Evolutionary conservation across 257 asterid species (phyloP), one percentile per base, ranked within the genome.

Genomic region (Echium plantagineum): DNA sequence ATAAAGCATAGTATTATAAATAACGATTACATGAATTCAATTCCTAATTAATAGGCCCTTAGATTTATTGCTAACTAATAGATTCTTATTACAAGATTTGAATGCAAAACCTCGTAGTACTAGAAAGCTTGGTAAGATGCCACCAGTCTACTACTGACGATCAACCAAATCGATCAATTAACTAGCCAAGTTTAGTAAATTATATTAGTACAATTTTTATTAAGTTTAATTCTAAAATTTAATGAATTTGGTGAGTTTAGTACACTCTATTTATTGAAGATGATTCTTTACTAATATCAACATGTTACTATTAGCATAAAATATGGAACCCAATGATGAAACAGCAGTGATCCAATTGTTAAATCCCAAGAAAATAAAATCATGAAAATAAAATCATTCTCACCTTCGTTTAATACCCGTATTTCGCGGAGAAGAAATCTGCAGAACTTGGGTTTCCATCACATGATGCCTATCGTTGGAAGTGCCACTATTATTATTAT

Each of bases 361-460:
- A 42, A 42, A 35, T 52, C 35, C 15, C 59, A 20, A 30, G 28
- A 15, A 21, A 30, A 49, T n/a, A 24, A 18, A 18, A 70, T 22
- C 54, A 24, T 16, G 16, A 57, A 63, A 55, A 9, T 35, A 57
- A 53, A 53, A 18, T 21, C 63, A 65, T 19, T 32, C 75, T 73
- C 64, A 87, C 98, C 98, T 91, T 79, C 98, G 74, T 69, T 90
- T 85, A 83, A 83, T 80, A 61, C 82, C 94, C 95, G 96, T 66
- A 78, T 81, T 91, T 82, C 84, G 81, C 87, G 96, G 98, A 75
- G 95, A 75, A 51, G 98, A 80, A 96, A 87, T 91, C 94, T 83
- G 94, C 67, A 80, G 51, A 18, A 69, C 77, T 30, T 82, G 67
- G 69, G 72, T 79, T 56, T 80, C 86, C 58, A 73, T 59, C 69